Evolutionary conservation across 1,284 basidiomycete species (phyloP).

Genomic region (Ceratobasidium papillatum): DNA sequence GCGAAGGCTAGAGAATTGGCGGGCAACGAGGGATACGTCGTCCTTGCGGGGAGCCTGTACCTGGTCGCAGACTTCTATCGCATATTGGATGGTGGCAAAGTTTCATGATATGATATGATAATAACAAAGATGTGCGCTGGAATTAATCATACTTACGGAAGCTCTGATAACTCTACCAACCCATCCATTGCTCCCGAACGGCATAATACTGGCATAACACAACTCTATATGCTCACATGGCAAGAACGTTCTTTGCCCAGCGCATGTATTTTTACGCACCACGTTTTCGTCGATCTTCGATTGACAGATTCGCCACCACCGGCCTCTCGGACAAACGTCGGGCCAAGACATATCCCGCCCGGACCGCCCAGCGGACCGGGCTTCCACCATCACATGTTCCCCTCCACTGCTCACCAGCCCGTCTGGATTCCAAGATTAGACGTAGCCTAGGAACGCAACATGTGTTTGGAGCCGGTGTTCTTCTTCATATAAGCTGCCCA

Average conservation of each 20-base stretch:
- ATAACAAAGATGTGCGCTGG: not conserved
- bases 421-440: not conserved
- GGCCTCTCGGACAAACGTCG: conserved; percentile 13
- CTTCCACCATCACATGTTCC: conserved; percentile 6
- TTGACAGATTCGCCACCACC: not conserved
- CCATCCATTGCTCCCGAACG: not conserved
- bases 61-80: conserved; percentile 90
- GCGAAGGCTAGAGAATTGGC: conserved; percentile 41
- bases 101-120: conserved; percentile 5
- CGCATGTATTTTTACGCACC: not conserved
- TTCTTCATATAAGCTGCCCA: conserved; percentile 13
- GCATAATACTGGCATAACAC: not conserved
- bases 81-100: conserved; percentile 48
- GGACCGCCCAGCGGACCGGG: conserved; percentile 16
- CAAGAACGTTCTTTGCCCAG: not conserved
- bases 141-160: not conserved
- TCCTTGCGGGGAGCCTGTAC: conserved; percentile 91
- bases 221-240: not conserved
- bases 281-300: not conserved
- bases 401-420: not conserved
- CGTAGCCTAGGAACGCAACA: conserved; percentile 10
- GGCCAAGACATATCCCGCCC: not conserved
- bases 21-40: conserved; percentile 59
- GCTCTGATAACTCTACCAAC: not conserved
- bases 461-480: not conserved